A percentile compares a stretch with the other conserved stretches of the same genome.
phyloP scores from a whole-genome alignment of 345 rosid species.

The Gossypium thurberi region DNA sequence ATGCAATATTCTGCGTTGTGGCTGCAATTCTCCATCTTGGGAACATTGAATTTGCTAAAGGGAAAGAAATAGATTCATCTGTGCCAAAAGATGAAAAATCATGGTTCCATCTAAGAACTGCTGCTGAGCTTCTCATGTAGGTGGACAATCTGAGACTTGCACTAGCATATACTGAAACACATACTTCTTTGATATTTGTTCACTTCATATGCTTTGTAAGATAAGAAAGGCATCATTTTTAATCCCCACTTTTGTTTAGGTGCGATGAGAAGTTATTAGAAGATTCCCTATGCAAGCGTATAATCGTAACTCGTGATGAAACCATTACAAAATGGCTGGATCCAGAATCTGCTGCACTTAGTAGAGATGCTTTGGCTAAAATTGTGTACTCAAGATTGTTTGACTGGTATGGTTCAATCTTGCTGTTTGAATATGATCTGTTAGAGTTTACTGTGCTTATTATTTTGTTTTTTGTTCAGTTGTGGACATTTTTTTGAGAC shows the following conservation, averaged over 20 bases:
- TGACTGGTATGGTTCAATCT: constrained; percentile 70
- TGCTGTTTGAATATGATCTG: constrained; percentile 11
- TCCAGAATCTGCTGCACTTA: constrained; percentile 76
- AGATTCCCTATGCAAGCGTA: constrained; percentile 97
- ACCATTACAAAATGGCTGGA: constrained; percentile 93
- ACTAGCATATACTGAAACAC: constrained; percentile 1
- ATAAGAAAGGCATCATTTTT: constrained; percentile 9
- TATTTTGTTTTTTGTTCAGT: neutral
- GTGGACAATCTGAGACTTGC: constrained; percentile 10
- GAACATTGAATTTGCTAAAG: constrained; percentile 84
- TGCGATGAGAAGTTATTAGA: constrained; percentile 82
- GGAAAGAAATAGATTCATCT: constrained; percentile 86
- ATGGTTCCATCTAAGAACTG: constrained; percentile 75
- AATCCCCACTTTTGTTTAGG: constrained; percentile 37
- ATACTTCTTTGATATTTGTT: constrained; percentile 7
- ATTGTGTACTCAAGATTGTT: constrained; percentile 86
- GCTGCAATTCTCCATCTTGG: constrained; percentile 96
- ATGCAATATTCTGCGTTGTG: constrained; percentile 82
- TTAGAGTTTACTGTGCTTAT: constrained; percentile 9
- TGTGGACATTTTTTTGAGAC: constrained; percentile 11
- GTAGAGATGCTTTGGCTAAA: constrained; percentile 97
- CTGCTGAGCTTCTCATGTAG: constrained; percentile 89
- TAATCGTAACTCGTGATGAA: constrained; percentile 95
- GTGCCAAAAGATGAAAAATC: constrained; percentile 88
- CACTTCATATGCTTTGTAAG: neutral